Conservation (phyloP, 2,329 filamentous ascomycete species). For the Dothistroma septosporum region DNA sequence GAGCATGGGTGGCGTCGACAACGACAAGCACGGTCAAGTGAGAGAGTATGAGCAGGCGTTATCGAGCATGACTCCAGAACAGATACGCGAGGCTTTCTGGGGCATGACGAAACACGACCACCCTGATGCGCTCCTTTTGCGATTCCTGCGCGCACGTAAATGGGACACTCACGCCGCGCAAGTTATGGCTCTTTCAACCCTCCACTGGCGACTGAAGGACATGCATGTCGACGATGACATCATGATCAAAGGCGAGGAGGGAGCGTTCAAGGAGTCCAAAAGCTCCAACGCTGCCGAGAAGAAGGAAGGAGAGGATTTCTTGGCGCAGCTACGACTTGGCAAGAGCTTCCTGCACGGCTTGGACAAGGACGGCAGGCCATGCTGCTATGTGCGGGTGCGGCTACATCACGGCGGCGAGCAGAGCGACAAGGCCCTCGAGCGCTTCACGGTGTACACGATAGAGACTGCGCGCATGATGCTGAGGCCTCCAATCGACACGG, state of each 20-base stretch:
- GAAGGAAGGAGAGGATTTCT: conserved; percentile 70
- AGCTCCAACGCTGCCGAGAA: conserved; percentile 57
- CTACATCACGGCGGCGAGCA: conserved; percentile 81
- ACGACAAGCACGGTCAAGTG: conserved; percentile 90
- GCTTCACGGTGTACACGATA: conserved; percentile 89
- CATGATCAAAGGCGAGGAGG: conserved; percentile 69
- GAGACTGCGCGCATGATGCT: conserved; percentile 88
- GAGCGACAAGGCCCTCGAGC: conserved; percentile 73
- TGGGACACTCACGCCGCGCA: conserved; percentile 94
- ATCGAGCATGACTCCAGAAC: conserved; percentile 69
- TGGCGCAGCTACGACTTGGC: conserved; percentile 78
- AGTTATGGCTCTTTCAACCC: conserved; percentile 89
- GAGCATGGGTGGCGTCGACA: conserved; percentile 47
- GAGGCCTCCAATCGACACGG: conserved; percentile 77
- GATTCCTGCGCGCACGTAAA: conserved; percentile 83
- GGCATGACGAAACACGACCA: conserved; percentile 92
- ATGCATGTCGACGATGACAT: conserved; percentile 88
- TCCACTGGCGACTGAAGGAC: conserved; percentile 82
- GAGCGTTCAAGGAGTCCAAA: conserved; percentile 58
- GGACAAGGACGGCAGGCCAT: conserved; percentile 78
- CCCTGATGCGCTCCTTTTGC: conserved; percentile 76
- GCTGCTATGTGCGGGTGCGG: conserved; percentile 79
- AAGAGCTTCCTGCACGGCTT: conserved; percentile 89
- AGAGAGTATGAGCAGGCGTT: conserved; percentile 83
- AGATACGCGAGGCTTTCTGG: conserved; percentile 80